Percentiles rank a stretch among this genome's conserved stretches.
phyloP scores from a whole-genome alignment of 202 grass and related monocot genomes.

The Elaeis oleifera region DNA sequence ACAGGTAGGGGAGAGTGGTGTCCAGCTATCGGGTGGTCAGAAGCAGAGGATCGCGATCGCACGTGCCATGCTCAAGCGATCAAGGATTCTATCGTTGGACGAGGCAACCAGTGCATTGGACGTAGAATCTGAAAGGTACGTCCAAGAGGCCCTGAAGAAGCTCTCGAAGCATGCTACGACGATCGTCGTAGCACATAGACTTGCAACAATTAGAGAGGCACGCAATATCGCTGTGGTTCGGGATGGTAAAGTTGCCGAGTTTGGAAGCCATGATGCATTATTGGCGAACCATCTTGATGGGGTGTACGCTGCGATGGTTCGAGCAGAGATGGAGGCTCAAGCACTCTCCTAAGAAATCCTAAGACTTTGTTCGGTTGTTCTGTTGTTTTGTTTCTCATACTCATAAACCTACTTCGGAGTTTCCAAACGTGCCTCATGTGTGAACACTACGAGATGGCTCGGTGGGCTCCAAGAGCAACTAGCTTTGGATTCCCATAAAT shows the following conservation, averaged over 20 bases:
- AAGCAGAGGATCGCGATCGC: slow-evolving; percentile 59
- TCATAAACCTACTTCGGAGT: no score
- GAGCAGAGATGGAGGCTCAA: slow-evolving; percentile 41
- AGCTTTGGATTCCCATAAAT: no score
- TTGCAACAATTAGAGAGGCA: slow-evolving; percentile 40
- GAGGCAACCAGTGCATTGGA: slow-evolving; percentile 58
- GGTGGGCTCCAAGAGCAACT: no score
- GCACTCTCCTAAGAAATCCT: slow-evolving; percentile 29
- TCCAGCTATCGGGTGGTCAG: slow-evolving; percentile 48
- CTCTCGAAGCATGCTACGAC: slow-evolving; percentile 28
- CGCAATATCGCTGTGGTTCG: slow-evolving; percentile 44
- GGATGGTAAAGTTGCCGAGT: slow-evolving; percentile 32
- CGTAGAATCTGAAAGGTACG: slow-evolving; percentile 43
- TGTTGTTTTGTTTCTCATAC: slow-evolving; percentile 10
- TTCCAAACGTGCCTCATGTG: no score
- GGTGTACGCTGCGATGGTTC: slow-evolving; percentile 43
- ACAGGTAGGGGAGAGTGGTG: slow-evolving; percentile 54
- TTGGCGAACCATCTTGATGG: slow-evolving; percentile 17
- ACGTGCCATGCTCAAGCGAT: slow-evolving; percentile 40
- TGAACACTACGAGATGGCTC: no score
- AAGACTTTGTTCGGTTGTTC: slow-evolving; percentile 1
- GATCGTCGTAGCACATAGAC: slow-evolving; percentile 48
- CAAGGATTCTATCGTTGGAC: slow-evolving; percentile 35
- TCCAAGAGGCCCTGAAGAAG: slow-evolving; percentile 30
- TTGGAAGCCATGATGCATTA: slow-evolving; percentile 39